Percentiles rank a stretch among this genome's conserved stretches.
Evolutionary conservation across 164 flowering plant genomes (phyloP).

Genomic region (Nymphaea colorata): DNA sequence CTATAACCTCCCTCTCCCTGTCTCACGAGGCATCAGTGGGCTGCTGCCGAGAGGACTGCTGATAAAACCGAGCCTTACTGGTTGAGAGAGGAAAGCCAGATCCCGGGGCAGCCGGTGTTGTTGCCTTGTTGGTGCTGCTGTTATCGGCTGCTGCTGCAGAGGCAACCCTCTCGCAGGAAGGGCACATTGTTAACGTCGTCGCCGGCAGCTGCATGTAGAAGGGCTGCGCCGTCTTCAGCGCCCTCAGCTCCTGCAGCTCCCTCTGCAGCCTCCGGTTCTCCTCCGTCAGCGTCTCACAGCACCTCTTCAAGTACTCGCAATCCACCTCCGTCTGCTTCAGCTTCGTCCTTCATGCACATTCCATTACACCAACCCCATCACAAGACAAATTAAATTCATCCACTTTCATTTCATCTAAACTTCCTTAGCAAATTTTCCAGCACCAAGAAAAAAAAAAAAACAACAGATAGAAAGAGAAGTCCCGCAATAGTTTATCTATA

Average conservation of each 20-base stretch:
- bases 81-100: not conserved
- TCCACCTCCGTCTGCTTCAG: slow-evolving; percentile 97
- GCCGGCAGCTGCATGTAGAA: slow-evolving; percentile 89
- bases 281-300: slow-evolving; percentile 81
- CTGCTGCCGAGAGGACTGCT: no score
- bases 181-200: slow-evolving; percentile 92
- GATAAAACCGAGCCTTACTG: not conserved
- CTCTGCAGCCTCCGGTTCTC: slow-evolving; percentile 82
- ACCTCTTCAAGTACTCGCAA: slow-evolving; percentile 80
- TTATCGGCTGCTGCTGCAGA: slow-evolving; percentile 19
- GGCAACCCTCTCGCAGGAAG: slow-evolving; percentile 76
- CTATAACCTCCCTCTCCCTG: no score
- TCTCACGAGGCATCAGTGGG: not conserved
- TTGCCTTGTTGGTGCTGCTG: slow-evolving; percentile 11
- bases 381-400: not conserved
- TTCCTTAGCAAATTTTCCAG: not conserved
- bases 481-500: no score
- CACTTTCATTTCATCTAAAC: no score
- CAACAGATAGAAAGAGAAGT: no score
- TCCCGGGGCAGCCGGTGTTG: slow-evolving; percentile 3
- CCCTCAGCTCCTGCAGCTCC: slow-evolving; percentile 72
- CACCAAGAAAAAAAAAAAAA: not conserved
- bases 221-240: slow-evolving; percentile 63
- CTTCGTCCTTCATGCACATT: slow-evolving; percentile 43
- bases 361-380: not conserved